These are phyloP conservation scores for Heterobasidion annosum DNA, from an alignment of 1,284 basidiomycete species.

Conservation along the genomic window DNA sequence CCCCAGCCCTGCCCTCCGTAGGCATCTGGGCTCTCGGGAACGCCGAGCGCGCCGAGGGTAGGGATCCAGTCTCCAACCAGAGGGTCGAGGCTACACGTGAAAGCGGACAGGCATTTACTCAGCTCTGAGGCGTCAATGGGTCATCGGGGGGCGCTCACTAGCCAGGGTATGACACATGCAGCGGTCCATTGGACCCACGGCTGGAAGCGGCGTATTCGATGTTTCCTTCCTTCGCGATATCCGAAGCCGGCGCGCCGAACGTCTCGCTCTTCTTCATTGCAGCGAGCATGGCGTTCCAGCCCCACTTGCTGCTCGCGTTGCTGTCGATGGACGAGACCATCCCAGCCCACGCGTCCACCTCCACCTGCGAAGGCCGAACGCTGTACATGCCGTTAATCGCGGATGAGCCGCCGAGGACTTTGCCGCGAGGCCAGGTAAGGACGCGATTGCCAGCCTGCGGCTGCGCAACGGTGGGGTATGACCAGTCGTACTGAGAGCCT, in stretches of 20 bases:
- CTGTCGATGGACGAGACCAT: constrained; percentile 27
- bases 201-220: constrained; percentile 31
- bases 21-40: constrained; percentile 32
- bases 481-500: constrained; percentile 52
- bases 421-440: constrained; percentile 50
- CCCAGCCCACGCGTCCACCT: constrained; percentile 47
- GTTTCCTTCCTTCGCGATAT: constrained; percentile 23
- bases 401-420: constrained; percentile 64
- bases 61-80: constrained; percentile 43
- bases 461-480: constrained; percentile 48
- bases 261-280: constrained; percentile 46
- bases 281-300: constrained; percentile 41
- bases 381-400: constrained; percentile 71
- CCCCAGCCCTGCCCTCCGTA: constrained; percentile 41
- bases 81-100: constrained; percentile 30
- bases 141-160: constrained; percentile 28
- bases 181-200: constrained; percentile 36
- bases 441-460: constrained; percentile 25
- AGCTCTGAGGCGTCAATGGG: background rate
- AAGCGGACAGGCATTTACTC: background rate
- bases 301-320: constrained; percentile 34
- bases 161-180: constrained; percentile 39
- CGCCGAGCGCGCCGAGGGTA: constrained; percentile 34
- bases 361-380: constrained; percentile 40
- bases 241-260: constrained; percentile 29